Base-by-base conservation (phyloP, 2,329 filamentous ascomycete species). In the Diaporthe vexans region DNA sequence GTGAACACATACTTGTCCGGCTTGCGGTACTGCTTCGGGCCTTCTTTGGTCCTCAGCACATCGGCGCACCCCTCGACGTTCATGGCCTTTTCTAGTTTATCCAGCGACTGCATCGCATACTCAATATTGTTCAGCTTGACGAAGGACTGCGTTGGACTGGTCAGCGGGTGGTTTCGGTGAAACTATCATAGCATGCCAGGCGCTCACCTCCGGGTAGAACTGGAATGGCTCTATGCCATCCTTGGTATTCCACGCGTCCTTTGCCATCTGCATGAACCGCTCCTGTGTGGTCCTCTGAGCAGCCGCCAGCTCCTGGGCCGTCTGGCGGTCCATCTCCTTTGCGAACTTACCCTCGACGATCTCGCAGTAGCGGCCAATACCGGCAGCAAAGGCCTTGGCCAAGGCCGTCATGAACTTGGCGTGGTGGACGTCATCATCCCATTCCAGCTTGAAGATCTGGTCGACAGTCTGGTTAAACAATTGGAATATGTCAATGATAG, bases 121-220 rank as follows among this genome's bases (percentile, higher is more conserved):
- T 98, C 96, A 77, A 99, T 92, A 80, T 99, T 97, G 87, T 99
- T 99, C 78, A 99, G 90, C 84, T 98, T 99, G 76, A 99, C 95
- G 79, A 99, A 94, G 7, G 95, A 98, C 94, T 98, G 56, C 13
- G 46, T 58, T 57, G n/a, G 24, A 54, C 13, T 33, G 17, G 33
- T 72, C 37, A 72, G 70, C 48, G 51, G 6, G n/a, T 10, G 24
- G 24, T n/a, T 29, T 69, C 65, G 74, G 68, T 51, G 9, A 5
- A 21, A 19, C 21, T n/a, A 7, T 10, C 11, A 19, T 29, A 61
- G 2, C 29, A 35, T 73, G 13, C 78, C 78, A 76, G 24, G 71
- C 57, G 83, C 88, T 84, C 86, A 95, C 94, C 90, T 98, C 94
- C 3, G 95, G 92, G 78, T 95, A 97, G 85, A 99, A 99, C 77